Conservation (phyloP, 495 filamentous ascomycete genomes). For the Tuber indicum region DNA sequence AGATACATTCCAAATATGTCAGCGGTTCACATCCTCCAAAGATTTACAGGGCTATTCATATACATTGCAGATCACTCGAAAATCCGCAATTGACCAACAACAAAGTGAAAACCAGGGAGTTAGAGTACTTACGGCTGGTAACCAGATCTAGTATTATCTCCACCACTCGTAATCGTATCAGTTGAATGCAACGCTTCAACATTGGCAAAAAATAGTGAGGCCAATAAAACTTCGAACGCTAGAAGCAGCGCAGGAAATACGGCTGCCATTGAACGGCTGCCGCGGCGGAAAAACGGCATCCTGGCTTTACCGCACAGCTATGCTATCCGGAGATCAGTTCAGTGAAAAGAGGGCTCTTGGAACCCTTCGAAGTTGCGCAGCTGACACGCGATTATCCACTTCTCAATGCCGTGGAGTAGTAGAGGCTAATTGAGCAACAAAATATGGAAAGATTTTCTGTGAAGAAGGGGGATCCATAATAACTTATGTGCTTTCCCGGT, state of each 20-base stretch:
- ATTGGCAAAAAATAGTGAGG: constrained; percentile 15
- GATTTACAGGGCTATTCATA: not conserved
- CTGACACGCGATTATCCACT: not conserved
- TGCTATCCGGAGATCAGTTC: not conserved
- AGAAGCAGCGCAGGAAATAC: constrained; percentile 2
- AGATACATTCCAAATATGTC: not conserved
- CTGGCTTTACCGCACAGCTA: not conserved
- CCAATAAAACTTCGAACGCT: constrained; percentile 7
- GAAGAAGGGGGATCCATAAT: not conserved
- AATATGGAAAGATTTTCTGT: not conserved
- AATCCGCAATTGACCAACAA: not conserved
- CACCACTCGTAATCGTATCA: constrained; percentile 49
- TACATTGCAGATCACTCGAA: not conserved
- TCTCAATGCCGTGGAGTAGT: not conserved
- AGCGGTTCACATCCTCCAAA: not conserved
- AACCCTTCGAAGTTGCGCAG: not conserved
- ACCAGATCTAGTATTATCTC: constrained; percentile 47
- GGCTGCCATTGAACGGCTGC: constrained; percentile 15
- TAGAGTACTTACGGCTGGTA: constrained; percentile 45
- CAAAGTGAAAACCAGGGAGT: not conserved
- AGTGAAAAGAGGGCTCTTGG: not conserved
- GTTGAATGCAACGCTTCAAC: constrained; percentile 42
- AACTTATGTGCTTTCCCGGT: not conserved
- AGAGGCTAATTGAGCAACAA: not conserved
- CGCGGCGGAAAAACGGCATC: constrained; percentile 10